Conservation (phyloP, 2,329 filamentous ascomycete genomes). For the Colletotrichum acutatum region DNA sequence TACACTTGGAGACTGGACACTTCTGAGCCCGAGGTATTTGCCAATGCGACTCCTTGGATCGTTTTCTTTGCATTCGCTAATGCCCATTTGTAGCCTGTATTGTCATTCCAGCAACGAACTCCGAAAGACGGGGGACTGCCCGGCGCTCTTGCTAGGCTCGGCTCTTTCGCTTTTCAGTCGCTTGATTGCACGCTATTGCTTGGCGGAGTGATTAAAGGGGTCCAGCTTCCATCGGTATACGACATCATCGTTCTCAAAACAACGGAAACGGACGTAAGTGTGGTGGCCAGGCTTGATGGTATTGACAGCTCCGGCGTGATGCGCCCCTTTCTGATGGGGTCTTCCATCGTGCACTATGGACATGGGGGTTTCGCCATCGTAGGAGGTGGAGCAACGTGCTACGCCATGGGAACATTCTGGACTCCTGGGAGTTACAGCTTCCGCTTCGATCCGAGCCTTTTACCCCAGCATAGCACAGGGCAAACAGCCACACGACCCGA, state of each 20-base stretch:
- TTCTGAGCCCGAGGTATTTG: slow-evolving; percentile 49
- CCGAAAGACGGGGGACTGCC: background rate
- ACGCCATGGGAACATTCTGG: slow-evolving; percentile 91
- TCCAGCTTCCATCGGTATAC: slow-evolving; percentile 55
- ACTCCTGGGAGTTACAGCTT: slow-evolving; percentile 69
- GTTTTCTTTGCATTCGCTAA: background rate
- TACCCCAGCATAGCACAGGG: background rate
- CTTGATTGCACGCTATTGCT: slow-evolving; percentile 47
- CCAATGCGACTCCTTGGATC: background rate
- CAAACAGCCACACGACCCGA: background rate
- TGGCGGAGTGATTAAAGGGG: slow-evolving; percentile 55
- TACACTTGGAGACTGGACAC: slow-evolving; percentile 72
- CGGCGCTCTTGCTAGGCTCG: slow-evolving; percentile 51
- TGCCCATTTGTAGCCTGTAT: background rate
- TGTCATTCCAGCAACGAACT: background rate
- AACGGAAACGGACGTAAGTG: slow-evolving; percentile 38
- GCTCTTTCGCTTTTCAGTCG: slow-evolving; percentile 50
- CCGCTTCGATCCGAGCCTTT: slow-evolving; percentile 20
- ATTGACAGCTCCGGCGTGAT: slow-evolving; percentile 28
- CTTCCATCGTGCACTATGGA: slow-evolving; percentile 62
- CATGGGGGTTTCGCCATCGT: slow-evolving; percentile 68
- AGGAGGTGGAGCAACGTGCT: slow-evolving; percentile 88
- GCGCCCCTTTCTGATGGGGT: slow-evolving; percentile 78
- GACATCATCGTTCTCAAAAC: slow-evolving; percentile 58
- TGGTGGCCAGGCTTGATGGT: slow-evolving; percentile 55